These are phyloP conservation scores for Panus rudis DNA, from an alignment of 768 basidiomycete genomes.

Conservation along the genomic window DNA sequence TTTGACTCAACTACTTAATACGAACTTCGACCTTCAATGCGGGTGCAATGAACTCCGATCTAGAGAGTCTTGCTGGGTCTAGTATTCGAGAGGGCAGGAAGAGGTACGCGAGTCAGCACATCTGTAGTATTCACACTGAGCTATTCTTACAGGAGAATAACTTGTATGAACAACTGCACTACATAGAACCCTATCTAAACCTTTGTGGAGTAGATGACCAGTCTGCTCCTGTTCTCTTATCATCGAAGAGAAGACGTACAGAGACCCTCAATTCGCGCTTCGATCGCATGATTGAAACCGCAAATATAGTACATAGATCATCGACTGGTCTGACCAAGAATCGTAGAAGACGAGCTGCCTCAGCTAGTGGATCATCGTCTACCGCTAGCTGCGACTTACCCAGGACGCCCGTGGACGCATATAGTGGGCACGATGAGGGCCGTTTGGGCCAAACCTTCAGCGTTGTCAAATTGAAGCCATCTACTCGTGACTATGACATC, in stretches of 20 bases:
- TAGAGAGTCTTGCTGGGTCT: too few species aligned
- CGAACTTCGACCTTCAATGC: too few species aligned
- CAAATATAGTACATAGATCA: slow-evolving; percentile 32
- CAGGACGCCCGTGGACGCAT: slow-evolving; percentile 36
- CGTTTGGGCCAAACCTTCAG: slow-evolving; percentile 35
- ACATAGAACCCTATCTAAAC: too few species aligned
- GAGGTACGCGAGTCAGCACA: too few species aligned
- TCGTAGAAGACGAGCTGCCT: slow-evolving; percentile 27
- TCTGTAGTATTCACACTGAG: too few species aligned
- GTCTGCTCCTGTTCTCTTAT: too few species aligned
- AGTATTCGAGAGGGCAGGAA: too few species aligned
- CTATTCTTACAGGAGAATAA: too few species aligned
- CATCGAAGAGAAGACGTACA: slow-evolving; percentile 43
- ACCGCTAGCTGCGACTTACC: slow-evolving; percentile 34
- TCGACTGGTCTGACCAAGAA: slow-evolving; percentile 4
- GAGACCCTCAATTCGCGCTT: slow-evolving; percentile 50
- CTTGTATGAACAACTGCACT: too few species aligned
- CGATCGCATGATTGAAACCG: slow-evolving; percentile 60
- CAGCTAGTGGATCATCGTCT: slow-evolving; percentile 39
- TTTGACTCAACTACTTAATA: too few species aligned
- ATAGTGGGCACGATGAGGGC: slow-evolving; percentile 26
- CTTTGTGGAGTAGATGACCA: too few species aligned
- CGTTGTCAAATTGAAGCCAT: slow-evolving; percentile 34
- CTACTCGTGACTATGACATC: neutral
- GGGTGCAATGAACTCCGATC: too few species aligned